Conservation (phyloP, 73 alveolate genomes). For the Tetrahymena elliotti region DNA sequence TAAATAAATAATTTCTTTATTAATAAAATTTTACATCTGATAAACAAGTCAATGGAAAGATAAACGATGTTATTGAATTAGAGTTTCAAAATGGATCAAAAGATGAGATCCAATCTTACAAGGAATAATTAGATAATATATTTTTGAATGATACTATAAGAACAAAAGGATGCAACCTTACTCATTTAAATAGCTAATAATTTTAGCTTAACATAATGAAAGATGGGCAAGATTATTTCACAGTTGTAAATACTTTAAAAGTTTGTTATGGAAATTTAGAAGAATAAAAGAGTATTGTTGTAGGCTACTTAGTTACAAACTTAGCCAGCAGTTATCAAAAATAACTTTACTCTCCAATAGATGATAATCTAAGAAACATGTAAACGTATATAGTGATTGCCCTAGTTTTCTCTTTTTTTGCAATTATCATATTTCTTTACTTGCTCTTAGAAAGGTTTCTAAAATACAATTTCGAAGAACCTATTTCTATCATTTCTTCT, state of each 20-base stretch:
- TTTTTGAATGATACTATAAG: not conserved
- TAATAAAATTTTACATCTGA: not conserved
- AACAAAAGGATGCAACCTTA: not conserved
- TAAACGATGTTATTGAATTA: not conserved
- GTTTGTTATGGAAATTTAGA: not conserved
- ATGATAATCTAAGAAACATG: not conserved
- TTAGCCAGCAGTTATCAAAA: not conserved
- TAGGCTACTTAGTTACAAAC: not conserved
- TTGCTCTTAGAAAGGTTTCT: not conserved
- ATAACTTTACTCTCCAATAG: not conserved
- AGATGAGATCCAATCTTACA: not conserved
- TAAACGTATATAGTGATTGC: not conserved
- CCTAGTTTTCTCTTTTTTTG: not conserved
- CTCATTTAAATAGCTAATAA: not conserved
- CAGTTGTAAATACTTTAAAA: not conserved
- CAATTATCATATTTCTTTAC: not conserved
- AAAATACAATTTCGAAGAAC: not conserved
- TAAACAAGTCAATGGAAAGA: not conserved
- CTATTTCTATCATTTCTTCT: not conserved
- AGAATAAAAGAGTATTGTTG: not conserved
- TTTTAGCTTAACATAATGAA: not conserved
- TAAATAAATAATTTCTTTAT: not conserved
- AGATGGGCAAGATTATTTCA: not conserved
- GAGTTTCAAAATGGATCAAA: not conserved
- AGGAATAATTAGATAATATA: not conserved